phyloP scores from a whole-genome alignment of 495 filamentous ascomycete genomes.

The Penicillium chermesinum region DNA sequence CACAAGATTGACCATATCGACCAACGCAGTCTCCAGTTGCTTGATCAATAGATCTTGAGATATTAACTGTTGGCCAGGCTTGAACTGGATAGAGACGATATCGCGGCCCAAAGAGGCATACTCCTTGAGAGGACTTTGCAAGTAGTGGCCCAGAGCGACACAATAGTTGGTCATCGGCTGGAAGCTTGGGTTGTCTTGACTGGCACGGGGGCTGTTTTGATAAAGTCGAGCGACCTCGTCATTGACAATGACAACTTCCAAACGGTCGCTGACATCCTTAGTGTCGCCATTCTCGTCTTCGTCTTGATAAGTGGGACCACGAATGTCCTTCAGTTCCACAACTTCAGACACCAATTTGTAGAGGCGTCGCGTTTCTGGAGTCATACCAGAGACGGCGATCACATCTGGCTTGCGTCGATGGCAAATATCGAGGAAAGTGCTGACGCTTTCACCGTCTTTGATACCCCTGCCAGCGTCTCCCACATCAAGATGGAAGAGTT shows the following conservation, averaged over 20 bases:
- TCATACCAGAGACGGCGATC: constrained; percentile 84
- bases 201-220: constrained; percentile 80
- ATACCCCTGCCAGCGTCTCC: constrained; percentile 63
- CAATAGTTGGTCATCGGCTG: constrained; percentile 77
- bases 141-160: constrained; percentile 78
- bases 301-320: constrained; percentile 68
- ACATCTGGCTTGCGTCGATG: constrained; percentile 79
- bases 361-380: constrained; percentile 77
- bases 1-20: constrained; percentile 95
- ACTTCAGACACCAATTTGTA: constrained; percentile 73
- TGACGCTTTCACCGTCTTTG: constrained; percentile 56
- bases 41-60: constrained; percentile 79
- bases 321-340: constrained; percentile 66
- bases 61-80: constrained; percentile 81
- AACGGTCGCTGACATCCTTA: constrained; percentile 56
- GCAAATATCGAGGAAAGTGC: constrained; percentile 67
- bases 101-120: constrained; percentile 89
- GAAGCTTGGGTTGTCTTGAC: constrained; percentile 72
- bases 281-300: constrained; percentile 32
- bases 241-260: constrained; percentile 89
- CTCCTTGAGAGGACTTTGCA: constrained; percentile 92
- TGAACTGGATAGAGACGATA: constrained; percentile 78
- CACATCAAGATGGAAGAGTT: constrained; percentile 68
- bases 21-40: constrained; percentile 86
- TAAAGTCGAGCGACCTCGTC: constrained; percentile 94